Evolutionary conservation across 108 stramenopile species (phyloP), one percentile per base, ranked within the genome.

Genomic region (Fragilaria radians): DNA sequence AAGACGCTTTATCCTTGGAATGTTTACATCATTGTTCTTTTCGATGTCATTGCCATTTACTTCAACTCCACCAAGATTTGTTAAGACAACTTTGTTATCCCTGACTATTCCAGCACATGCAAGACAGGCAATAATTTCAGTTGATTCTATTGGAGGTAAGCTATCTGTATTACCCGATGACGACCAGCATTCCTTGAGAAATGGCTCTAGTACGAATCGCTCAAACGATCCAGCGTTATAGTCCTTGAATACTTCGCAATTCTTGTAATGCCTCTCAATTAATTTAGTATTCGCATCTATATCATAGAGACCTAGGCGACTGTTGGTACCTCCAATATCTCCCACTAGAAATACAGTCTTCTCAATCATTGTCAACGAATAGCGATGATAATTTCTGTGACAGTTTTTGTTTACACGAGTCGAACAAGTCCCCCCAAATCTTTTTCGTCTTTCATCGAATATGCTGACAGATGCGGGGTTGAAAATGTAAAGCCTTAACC

Each of bases 91-190:
- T 11, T 74, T 64, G 56, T 85, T 88, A 67, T 93, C 80, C 32
- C 57, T 67, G 32, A 98, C 97, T 2, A 95, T 88, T 21, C 97
- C 97, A 21, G 97, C 97, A 54, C 82, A 74, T 26, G 97, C 97
- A 50, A 98, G 57, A 62, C 92, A 95, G 0, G 80, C 89, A 19
- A 91, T 67, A 51, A 85, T 79, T 52, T 71, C 73, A 1, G 42
- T 46, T 0, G 36, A 17, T 4, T 76, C 74, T 25, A 47, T 23
- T 42, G 31, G 68, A 23, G n/a, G 67, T n/a, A n/a, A n/a, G 54
- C 14, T 1, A 5, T n/a, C 59, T 14, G 25, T 30, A 32, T 19
- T 22, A 62, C 28, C 22, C 50, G 19, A 62, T 25, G 63, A 14
- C 24, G 65, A 69, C 77, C 83, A 80, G 46, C 79, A 81, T 30